Evolutionary conservation across 2,329 filamentous ascomycete species (phyloP), one percentile per base, ranked within the genome.

Genomic region (Paramyrothecium roridum): DNA sequence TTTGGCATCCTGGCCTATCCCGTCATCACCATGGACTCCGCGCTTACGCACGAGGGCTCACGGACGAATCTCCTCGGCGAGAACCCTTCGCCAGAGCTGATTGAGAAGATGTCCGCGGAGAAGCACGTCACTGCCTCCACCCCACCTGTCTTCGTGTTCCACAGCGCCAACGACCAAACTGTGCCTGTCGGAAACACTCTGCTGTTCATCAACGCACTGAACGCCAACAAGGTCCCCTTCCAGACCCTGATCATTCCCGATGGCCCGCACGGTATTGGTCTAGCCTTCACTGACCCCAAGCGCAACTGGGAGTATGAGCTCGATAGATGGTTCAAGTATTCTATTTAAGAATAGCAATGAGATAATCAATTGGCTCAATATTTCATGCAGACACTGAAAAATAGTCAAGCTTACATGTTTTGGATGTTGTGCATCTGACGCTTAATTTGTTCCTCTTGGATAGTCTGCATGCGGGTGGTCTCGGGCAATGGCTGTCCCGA

Each of bases 91-190:
- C 49, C 54, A 8, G 61, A 61, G 34, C 53, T 59, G 54, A 53
- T 60, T 8, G 43, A 49, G 3, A 26, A 48, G 19, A 57, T 67
- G 55, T 65, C 59, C 8, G 65, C 67, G 12, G 61, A 69, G 56
- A 63, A 61, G 21, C 61, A 54, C 10, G 65, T 70, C 2, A 56
- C 55, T 8, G 54, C 26, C 6, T 40, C 52, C 17, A 65, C 65
- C 56, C 70, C 64, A 56, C 68, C 70, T 33, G 69, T 66, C 4
- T 74, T 75, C 59, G 26, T 69, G n/a, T 73, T 71, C 56, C 68
- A 70, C 56, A 67, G 67, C 2, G 57, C 65, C 48, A 65, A 69
- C 50, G 67, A 69, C 47, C 54, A 37, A 1, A 21, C 33, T 7
- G 67, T 70, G 16, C 57, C 63, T 8, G 63, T 69, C 1, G 56